These are phyloP conservation scores for Dendrocalamus latiflorus DNA, from an alignment of 202 grass and related monocot species.

Conservation along the genomic window DNA sequence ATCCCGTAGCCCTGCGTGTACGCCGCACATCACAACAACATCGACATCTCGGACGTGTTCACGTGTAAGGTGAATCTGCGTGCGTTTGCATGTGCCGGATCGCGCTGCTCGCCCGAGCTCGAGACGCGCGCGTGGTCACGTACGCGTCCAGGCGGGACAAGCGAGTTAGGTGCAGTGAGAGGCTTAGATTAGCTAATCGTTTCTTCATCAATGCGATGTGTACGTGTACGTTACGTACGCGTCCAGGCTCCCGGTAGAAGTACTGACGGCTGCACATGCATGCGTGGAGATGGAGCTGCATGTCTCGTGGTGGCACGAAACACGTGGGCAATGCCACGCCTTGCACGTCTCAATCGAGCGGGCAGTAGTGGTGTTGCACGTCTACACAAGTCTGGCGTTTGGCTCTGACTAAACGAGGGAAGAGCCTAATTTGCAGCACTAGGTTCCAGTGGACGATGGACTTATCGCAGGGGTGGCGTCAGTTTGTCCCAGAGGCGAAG, in stretches of 20 bases:
- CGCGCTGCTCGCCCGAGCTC: neutral
- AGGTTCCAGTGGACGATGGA: too few species aligned
- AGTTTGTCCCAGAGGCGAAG: too few species aligned
- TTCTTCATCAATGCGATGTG: neutral
- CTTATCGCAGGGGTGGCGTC: too few species aligned
- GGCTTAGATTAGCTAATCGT: neutral
- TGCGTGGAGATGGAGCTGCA: neutral
- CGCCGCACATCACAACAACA: neutral
- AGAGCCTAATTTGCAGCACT: too few species aligned
- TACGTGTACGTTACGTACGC: neutral
- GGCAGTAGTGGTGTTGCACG: too few species aligned
- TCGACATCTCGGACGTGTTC: neutral
- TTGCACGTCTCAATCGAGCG: too few species aligned
- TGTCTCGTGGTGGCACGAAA: neutral
- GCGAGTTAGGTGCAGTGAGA: neutral
- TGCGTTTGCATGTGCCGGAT: neutral
- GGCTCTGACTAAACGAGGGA: too few species aligned
- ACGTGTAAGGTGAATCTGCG: neutral
- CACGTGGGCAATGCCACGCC: neutral
- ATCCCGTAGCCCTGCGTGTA: slow-evolving; percentile 75
- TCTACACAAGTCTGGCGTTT: too few species aligned
- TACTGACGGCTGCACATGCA: neutral
- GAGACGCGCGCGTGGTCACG: neutral
- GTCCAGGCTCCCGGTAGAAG: neutral
- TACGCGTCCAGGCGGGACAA: too few species aligned